Conservation (phyloP, 228 moss, liverwort and hornwort species). For the Sphagnum magellanicum region DNA sequence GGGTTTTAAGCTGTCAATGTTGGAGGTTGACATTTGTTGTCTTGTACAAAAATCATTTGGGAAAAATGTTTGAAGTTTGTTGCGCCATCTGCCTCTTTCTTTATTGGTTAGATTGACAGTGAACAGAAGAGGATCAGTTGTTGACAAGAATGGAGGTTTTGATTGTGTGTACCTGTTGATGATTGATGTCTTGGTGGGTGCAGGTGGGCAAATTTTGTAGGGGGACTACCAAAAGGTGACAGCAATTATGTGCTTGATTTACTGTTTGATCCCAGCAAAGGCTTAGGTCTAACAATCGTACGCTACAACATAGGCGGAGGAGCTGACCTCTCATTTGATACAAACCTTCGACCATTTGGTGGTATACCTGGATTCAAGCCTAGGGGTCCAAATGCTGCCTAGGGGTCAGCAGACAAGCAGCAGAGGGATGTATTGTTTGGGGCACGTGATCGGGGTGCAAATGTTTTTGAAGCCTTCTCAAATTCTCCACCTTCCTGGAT, state of each 20-base stretch:
- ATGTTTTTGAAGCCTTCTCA: conserved; percentile 80
- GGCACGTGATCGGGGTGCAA: conserved; percentile 69
- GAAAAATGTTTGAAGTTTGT: not conserved
- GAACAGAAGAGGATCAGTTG: not conserved
- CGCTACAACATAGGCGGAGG: conserved; percentile 97
- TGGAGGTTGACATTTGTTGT: not conserved
- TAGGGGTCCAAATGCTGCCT: conserved; percentile 37
- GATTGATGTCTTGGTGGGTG: conserved; percentile 4
- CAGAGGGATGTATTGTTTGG: conserved; percentile 77
- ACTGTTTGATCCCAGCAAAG: conserved; percentile 74
- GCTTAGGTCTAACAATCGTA: conserved; percentile 84
- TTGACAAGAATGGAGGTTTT: not conserved
- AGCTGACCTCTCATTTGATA: conserved; percentile 72
- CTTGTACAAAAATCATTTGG: not conserved
- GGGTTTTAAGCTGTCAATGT: too few species aligned
- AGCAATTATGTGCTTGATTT: conserved; percentile 68
- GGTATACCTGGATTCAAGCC: conserved; percentile 75
- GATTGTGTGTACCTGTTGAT: not conserved
- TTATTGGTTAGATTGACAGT: not conserved
- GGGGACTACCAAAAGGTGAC: conserved; percentile 68
- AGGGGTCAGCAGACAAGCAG: conserved; percentile 82
- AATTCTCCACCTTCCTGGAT: conserved; percentile 97
- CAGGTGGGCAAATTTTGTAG: conserved; percentile 99
- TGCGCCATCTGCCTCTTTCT: not conserved
- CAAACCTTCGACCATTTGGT: conserved; percentile 74